Percentiles rank a stretch among this genome's conserved stretches.
These are phyloP conservation scores for Phylloporus arenicola DNA, from an alignment of 768 basidiomycete genomes.

Conservation along the genomic window DNA sequence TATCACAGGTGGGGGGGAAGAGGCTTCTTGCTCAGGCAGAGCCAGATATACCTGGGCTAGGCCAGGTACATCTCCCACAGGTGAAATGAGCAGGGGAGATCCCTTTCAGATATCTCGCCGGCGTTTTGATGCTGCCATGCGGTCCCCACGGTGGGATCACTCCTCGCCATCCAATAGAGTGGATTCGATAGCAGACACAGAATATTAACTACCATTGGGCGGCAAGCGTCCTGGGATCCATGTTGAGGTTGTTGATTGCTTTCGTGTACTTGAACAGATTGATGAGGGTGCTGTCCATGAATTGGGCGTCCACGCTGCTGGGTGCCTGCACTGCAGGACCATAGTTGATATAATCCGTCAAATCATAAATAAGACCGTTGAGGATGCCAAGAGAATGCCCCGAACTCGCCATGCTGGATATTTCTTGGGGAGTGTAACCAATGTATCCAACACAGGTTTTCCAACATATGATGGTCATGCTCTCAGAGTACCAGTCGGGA, in stretches of 20 bases:
- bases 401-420: constrained; percentile 61
- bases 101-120: too few relatives aligned
- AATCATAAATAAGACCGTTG: constrained; percentile 79
- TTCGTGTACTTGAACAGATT: constrained; percentile 78
- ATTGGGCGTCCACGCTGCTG: constrained; percentile 42
- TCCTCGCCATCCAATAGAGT: too few relatives aligned
- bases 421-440: constrained; percentile 73
- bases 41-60: too few relatives aligned
- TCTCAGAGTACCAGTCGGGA: constrained; percentile 97
- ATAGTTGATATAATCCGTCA: constrained; percentile 72
- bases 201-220: too few relatives aligned
- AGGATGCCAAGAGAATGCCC: constrained; percentile 79
- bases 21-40: too few relatives aligned
- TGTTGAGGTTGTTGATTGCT: constrained; percentile 52
- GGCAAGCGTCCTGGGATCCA: constrained; percentile 55
- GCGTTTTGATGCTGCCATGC: too few relatives aligned
- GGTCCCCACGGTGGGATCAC: too few relatives aligned
- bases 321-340: constrained; percentile 53
- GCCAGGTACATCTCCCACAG: too few relatives aligned
- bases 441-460: constrained; percentile 83
- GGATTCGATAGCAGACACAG: too few relatives aligned
- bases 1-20: too few relatives aligned
- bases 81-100: too few relatives aligned
- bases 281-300: constrained; percentile 67
- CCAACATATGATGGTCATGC: constrained; percentile 91